These are phyloP conservation scores for Ceratopteris richardii DNA, from an alignment of 75 land plant genomes.

Conservation along the genomic window DNA sequence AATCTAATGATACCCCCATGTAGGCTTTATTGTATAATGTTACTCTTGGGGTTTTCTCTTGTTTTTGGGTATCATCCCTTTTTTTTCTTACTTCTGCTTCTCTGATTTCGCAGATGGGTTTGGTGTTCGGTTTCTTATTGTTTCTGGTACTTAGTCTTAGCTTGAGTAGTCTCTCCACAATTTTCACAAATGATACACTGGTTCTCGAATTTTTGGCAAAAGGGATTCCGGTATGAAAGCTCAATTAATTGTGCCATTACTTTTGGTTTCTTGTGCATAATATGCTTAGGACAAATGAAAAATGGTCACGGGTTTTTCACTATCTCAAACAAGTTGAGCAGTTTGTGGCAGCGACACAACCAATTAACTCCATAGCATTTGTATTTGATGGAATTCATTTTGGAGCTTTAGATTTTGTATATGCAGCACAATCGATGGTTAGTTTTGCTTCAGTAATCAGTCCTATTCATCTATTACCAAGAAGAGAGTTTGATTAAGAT, in stretches of 20 bases:
- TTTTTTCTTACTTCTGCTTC: too few relatives aligned
- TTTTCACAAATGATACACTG: slow-evolving; percentile 57
- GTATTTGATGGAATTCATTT: slow-evolving; percentile 63
- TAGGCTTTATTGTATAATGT: background rate
- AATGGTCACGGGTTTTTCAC: background rate
- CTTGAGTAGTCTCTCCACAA: slow-evolving; percentile 35
- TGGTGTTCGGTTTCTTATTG: slow-evolving; percentile 57
- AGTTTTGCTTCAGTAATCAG: slow-evolving; percentile 1
- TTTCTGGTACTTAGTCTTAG: slow-evolving; percentile 46
- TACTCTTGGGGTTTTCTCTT: background rate
- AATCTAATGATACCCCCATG: background rate
- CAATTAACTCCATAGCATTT: slow-evolving; percentile 65
- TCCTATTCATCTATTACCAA: too few relatives aligned
- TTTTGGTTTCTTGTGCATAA: slow-evolving; percentile 1
- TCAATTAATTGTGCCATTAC: background rate
- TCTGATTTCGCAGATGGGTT: slow-evolving; percentile 51
- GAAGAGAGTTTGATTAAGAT: too few relatives aligned
- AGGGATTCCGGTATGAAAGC: slow-evolving; percentile 60
- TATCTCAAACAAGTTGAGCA: slow-evolving; percentile 7
- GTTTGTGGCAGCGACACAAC: slow-evolving; percentile 81
- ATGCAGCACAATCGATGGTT: slow-evolving; percentile 72
- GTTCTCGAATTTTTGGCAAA: slow-evolving; percentile 51
- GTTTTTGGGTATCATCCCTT: background rate
- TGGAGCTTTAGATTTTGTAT: slow-evolving; percentile 61
- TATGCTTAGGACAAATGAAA: background rate